Percentiles rank a stretch among this genome's conserved stretches.
These are phyloP conservation scores for Amanita jacksonii DNA, from an alignment of 768 basidiomycete genomes.

Conservation along the genomic window DNA sequence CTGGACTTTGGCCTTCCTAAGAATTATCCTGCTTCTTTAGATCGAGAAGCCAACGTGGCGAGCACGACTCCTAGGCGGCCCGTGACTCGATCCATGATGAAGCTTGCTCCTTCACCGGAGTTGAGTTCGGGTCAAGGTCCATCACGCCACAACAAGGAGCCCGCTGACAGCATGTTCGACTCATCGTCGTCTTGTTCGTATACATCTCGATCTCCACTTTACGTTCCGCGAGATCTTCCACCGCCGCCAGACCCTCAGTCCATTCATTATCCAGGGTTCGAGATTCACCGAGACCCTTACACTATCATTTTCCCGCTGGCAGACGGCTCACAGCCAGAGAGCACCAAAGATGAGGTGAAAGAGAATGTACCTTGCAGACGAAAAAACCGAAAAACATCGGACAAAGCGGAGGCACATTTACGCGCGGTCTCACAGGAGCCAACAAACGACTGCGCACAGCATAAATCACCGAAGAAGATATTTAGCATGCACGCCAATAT, in stretches of 20 bases:
- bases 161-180: constrained; percentile 1
- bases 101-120: constrained; percentile 22
- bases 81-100: constrained; percentile 12
- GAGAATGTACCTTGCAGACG: constrained; percentile 49
- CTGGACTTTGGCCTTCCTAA: constrained; percentile 42
- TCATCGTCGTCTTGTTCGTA: constrained; percentile 2
- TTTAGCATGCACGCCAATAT: constrained; percentile 7
- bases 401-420: neutral
- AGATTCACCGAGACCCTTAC: constrained; percentile 42
- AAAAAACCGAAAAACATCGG: constrained; percentile 30
- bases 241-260: constrained; percentile 41
- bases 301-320: constrained; percentile 13
- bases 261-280: constrained; percentile 61
- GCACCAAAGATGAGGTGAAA: constrained; percentile 35
- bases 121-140: constrained; percentile 12
- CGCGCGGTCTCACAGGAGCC: neutral
- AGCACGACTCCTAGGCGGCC: constrained; percentile 16
- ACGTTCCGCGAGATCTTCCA: constrained; percentile 29
- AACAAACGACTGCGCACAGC: constrained; percentile 8
- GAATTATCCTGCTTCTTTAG: constrained; percentile 13
- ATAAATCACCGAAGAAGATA: constrained; percentile 18
- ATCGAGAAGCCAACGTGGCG: constrained; percentile 5
- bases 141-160: constrained; percentile 4
- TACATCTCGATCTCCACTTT: constrained; percentile 14
- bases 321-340: constrained; percentile 7